A percentile compares a stretch with the other conserved stretches of the same genome.
Conservation (phyloP, 176 grass and related monocot species). For the Zea mays region DNA sequence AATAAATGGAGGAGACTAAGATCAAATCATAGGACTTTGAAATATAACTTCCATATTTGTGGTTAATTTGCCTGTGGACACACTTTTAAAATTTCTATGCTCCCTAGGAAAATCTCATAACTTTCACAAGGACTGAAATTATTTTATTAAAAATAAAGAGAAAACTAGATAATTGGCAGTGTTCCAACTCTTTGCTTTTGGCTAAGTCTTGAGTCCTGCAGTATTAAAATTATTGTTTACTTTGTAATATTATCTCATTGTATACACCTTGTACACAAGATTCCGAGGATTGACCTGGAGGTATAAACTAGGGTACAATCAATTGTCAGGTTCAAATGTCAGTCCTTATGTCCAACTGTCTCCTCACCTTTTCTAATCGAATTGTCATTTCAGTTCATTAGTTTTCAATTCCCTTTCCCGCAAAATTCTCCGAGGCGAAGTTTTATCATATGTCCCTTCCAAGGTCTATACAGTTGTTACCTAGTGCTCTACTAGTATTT, state of each 20-base stretch:
- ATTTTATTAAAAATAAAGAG: too few relatives aligned
- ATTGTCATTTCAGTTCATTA: constrained; percentile 24
- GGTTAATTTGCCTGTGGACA: background rate
- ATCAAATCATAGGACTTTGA: background rate
- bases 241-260: background rate
- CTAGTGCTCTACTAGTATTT: constrained; percentile 41
- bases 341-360: constrained; percentile 20
- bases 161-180: background rate
- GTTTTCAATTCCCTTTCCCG: background rate
- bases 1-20: background rate
- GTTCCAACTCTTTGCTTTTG: background rate
- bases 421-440: background rate
- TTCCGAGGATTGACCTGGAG: constrained; percentile 26
- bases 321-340: constrained; percentile 28
- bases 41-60: too few relatives aligned
- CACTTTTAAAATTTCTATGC: background rate
- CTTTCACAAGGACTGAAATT: too few relatives aligned
- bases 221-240: too few relatives aligned
- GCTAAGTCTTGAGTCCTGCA: too few relatives aligned
- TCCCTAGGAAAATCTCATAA: background rate
- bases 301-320: constrained; percentile 32
- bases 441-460: constrained; percentile 40
- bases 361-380: constrained; percentile 10
- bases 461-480: constrained; percentile 9
- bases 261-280: background rate